phyloP scores from a whole-genome alignment of 441 rosid genomes.

The Mallotus japonicus region DNA sequence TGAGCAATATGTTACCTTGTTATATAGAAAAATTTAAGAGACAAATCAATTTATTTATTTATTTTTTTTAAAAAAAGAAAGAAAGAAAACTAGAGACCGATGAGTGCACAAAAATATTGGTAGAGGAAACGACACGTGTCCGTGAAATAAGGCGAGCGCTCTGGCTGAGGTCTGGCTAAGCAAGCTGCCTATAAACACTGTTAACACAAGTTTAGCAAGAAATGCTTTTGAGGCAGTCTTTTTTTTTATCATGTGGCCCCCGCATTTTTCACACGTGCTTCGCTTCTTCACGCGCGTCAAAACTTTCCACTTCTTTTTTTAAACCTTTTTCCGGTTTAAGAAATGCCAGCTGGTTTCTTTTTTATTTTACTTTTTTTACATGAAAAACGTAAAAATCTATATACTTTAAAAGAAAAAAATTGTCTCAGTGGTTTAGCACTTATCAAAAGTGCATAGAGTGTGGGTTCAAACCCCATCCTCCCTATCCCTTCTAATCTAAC shows the following conservation, averaged over 20 bases:
- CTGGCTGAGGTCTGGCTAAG: slow-evolving; percentile 10
- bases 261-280: slow-evolving; percentile 15
- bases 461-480: no score
- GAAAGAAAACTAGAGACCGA: no score
- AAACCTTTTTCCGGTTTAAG: background rate
- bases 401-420: no score
- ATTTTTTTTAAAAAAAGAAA: background rate
- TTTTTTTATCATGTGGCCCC: background rate
- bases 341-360: background rate
- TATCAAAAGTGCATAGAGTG: no score
- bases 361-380: no score
- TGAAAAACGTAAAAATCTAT: no score
- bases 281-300: background rate
- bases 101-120: background rate
- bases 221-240: slow-evolving; percentile 20
- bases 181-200: slow-evolving; percentile 11
- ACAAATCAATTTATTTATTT: background rate
- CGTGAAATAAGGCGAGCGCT: background rate
- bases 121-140: slow-evolving; percentile 18
- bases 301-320: background rate
- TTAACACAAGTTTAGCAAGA: background rate
- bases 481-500: no score
- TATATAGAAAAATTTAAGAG: background rate
- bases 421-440: no score
- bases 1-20: background rate